These are phyloP conservation scores for Skeletonema tropicum DNA, from an alignment of 108 stramenopile genomes.

Conservation along the genomic window DNA sequence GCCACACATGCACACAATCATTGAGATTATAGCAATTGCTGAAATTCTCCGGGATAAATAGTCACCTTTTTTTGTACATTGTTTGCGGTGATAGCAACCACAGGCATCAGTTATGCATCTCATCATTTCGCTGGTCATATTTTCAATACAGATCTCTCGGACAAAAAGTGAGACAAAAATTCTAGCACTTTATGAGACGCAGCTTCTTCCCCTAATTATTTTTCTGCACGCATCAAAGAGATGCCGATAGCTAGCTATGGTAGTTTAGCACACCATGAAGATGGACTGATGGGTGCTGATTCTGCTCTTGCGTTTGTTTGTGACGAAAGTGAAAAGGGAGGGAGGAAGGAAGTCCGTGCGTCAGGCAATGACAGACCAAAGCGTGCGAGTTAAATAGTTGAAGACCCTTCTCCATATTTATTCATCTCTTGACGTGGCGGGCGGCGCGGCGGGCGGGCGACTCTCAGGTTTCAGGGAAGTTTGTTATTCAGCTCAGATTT, in stretches of 20 bases:
- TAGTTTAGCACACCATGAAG: background rate
- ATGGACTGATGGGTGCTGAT: background rate
- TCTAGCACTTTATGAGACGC: background rate
- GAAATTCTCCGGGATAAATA: background rate
- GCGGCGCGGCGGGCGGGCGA: too few species aligned
- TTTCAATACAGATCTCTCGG: background rate
- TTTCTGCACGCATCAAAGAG: background rate
- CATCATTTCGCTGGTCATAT: background rate
- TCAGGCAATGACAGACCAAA: too few species aligned
- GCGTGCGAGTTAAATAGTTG: too few species aligned
- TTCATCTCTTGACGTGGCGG: too few species aligned
- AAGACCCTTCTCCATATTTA: too few species aligned
- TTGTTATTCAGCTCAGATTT: too few species aligned
- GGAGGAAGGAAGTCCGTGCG: too few species aligned
- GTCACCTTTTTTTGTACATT: background rate
- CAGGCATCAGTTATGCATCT: background rate
- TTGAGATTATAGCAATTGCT: background rate
- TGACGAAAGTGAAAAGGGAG: too few species aligned
- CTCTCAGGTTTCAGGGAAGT: too few species aligned
- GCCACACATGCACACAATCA: background rate
- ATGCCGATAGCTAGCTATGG: background rate
- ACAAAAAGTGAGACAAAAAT: background rate
- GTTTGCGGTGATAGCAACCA: background rate
- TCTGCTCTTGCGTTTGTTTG: too few species aligned
- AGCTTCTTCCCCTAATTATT: background rate